phyloP scores from a whole-genome alignment of 2,329 filamentous ascomycete species.

The Paraconiothyrium brasiliense region DNA sequence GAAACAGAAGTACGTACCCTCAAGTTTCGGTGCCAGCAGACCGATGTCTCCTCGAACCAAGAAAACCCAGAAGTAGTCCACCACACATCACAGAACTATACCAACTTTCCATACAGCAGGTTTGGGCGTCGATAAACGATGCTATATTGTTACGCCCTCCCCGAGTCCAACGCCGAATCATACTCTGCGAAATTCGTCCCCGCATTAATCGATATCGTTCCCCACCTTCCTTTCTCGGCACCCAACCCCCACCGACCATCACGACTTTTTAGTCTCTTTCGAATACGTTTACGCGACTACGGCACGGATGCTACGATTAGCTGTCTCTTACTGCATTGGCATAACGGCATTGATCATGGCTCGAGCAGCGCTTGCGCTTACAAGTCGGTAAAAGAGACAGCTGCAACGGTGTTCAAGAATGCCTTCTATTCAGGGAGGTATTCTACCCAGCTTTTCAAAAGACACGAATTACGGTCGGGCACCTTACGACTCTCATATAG shows the following conservation, averaged over 20 bases:
- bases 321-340: conserved; percentile 22
- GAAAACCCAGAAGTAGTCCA: conserved; percentile 68
- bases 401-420: conserved; percentile 16
- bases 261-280: conserved; percentile 25
- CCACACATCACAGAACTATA: conserved; percentile 52
- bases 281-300: conserved; percentile 24
- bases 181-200: conserved; percentile 36
- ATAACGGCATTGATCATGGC: conserved; percentile 22
- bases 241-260: conserved; percentile 38
- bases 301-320: conserved; percentile 25
- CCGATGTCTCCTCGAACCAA: conserved; percentile 76
- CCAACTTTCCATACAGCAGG: conserved; percentile 75
- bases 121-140: conserved; percentile 86
- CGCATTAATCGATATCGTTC: conserved; percentile 45
- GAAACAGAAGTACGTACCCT: conserved; percentile 99
- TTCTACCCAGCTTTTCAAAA: conserved; percentile 15
- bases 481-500: conserved; percentile 19
- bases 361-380: conserved; percentile 24
- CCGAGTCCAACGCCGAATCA: conserved; percentile 43
- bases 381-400: conserved; percentile 29
- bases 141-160: conserved; percentile 43
- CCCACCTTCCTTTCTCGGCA: conserved; percentile 42
- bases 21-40: conserved; percentile 75
- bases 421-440: conserved; percentile 17
- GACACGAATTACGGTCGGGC: conserved; percentile 18